Evolutionary conservation across 345 rosid genomes (phyloP), one percentile per base, ranked within the genome.

Genomic region (Gossypium rotundifolium): DNA sequence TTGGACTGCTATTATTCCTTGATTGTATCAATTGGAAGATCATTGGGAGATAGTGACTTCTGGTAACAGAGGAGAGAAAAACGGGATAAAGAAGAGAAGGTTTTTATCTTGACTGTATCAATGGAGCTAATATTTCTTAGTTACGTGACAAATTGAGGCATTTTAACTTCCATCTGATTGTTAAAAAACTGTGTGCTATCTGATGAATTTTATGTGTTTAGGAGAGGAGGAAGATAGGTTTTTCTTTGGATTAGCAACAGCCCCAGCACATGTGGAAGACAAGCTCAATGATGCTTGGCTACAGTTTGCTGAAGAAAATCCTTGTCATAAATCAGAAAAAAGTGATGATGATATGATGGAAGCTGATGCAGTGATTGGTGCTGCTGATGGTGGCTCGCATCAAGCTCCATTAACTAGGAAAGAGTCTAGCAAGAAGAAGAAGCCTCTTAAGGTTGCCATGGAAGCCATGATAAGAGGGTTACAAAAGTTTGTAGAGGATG

Each of bases 171-270:
- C 44, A 49, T 46, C 9, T 18, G 22, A 42, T 42, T 65, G 51
- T 42, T 18, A 11, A 18, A 20, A 66, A 10, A 12, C 18, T 42
- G 22, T 45, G 70, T 65, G 29, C 52, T 45, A 12, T 23, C 7
- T 63, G 13, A 7, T 22, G 18, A 20, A 45, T 46, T 67, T 4
- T 42, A 52, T 38, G 63, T 70, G 51, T 57, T 66, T 53, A 65
- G 81, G 71, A 70, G 89, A 73, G 78, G 92, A 80, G 72, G 90
- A 79, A 69, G 66, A 84, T 45, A 80, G 60, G 76, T 94, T 94
- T 83, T 92, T 94, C 93, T 94, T 90, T 79, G 98, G 98, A 75
- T 86, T 94, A 86, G 98, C 97, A 52, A 94, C 98, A 4, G 98
- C 97, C 4, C 97, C 98, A 40, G 97, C 97, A 33, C 97, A 92